Base-by-base conservation (phyloP, 306 rosid genomes). In the Quercus ilex region DNA sequence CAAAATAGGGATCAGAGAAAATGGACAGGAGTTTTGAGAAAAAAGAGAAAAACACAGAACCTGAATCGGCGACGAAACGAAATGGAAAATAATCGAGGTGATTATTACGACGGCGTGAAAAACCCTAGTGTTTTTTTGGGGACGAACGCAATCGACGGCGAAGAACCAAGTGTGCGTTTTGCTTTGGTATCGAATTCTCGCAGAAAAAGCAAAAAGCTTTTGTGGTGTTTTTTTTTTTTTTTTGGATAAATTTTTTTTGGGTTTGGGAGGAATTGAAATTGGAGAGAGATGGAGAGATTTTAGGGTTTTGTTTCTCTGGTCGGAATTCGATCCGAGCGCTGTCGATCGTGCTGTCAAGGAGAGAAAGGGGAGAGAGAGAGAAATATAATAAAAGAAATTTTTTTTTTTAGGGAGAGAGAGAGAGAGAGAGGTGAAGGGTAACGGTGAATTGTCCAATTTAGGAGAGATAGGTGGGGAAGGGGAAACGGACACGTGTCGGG, bases 281-380 rank as follows among this genome's bases (percentile, higher is more conserved):
- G 53, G 53, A 13, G 53, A 8, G 21, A 15, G 52, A 26, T 3
- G 17, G 19, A 52, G 81, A 51, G 77, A 49, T 75, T 71, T 56
- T 52, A 75, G 87, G 83, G 75, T 79, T 75, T 76, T 76, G 78
- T 62, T 64, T 73, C 73, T 70, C 75, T 58, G 83, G 74, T 55
- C 81, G 84, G 83, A 84, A 82, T 87, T 85, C 87, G 88, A 90
- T 79, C 86, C 86, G 89, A 76, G 69, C 58, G 65, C 89, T 79
- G 91, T 75, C 91, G 98, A 90, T 91, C 91, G 93, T 79, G 92
- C 78, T 85, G 74, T 79, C 79, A 58, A 76, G 80, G 72, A 74
- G 28, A 31, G 30, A 81, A 51, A 38, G 56, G 30, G 77, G 28
- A 25, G 46, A 68, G 26, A 59, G 78, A 79, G 33, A 49, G 68